A percentile compares a stretch with the other conserved stretches of the same genome.
Conservation (phyloP, 1,284 basidiomycete species). For the Irpex rosettiformis region DNA sequence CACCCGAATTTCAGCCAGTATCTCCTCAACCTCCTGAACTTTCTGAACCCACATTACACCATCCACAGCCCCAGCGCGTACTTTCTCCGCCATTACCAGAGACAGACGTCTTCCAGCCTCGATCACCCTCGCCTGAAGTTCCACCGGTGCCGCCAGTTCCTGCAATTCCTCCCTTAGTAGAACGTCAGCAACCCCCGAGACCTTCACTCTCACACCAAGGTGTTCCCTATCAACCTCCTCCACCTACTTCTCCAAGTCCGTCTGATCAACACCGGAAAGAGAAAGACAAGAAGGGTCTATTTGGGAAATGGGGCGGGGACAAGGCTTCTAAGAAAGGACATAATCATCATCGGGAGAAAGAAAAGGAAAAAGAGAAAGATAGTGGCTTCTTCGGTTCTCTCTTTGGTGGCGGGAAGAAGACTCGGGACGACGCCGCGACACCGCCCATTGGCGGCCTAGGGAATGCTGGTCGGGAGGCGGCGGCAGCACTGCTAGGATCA, state of each 20-base stretch:
- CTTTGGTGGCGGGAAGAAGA: slow-evolving; percentile 80
- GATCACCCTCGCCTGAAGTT: slow-evolving; percentile 41
- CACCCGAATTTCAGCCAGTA: slow-evolving; percentile 14
- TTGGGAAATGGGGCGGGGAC: slow-evolving; percentile 69
- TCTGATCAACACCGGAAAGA: slow-evolving; percentile 53
- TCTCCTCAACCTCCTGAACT: slow-evolving; percentile 7
- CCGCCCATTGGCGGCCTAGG: slow-evolving; percentile 45
- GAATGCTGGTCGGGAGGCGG: slow-evolving; percentile 73
- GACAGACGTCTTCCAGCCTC: slow-evolving; percentile 37
- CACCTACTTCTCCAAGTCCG: slow-evolving; percentile 27
- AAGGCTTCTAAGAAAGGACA: slow-evolving; percentile 49
- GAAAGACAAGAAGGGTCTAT: slow-evolving; percentile 75
- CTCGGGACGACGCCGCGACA: slow-evolving; percentile 65
- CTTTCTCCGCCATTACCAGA: slow-evolving; percentile 30
- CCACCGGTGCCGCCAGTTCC: slow-evolving; percentile 23
- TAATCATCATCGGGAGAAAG: slow-evolving; percentile 45
- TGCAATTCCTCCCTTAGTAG: slow-evolving; percentile 38
- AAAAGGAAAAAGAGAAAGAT: slow-evolving; percentile 73
- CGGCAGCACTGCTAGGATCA: slow-evolving; percentile 76
- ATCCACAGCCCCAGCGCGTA: slow-evolving; percentile 46
- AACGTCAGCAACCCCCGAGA: slow-evolving; percentile 26
- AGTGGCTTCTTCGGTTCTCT: slow-evolving; percentile 84
- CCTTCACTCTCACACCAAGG: slow-evolving; percentile 24
- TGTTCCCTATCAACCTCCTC: slow-evolving; percentile 26
- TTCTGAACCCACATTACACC: slow-evolving; percentile 38